These are phyloP conservation scores for Kodamaea ohmeri DNA, from an alignment of 1,139 yeast genomes.

Conservation along the genomic window DNA sequence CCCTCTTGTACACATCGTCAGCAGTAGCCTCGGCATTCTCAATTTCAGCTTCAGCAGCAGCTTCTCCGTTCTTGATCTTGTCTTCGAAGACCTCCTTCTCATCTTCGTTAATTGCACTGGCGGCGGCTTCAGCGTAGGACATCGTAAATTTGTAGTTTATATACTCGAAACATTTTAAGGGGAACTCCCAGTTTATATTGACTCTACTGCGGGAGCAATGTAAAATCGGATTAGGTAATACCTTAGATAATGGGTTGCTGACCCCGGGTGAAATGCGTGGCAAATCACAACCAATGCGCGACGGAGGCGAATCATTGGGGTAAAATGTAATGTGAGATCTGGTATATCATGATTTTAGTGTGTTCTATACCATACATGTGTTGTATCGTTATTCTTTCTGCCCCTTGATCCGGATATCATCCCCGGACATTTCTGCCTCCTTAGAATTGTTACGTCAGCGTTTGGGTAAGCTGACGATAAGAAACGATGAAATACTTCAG, in stretches of 20 bases:
- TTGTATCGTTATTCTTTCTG: no score
- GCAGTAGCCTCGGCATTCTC: conserved; percentile 12
- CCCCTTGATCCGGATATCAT: no score
- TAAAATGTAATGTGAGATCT: no score
- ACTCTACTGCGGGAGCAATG: conserved; percentile 2
- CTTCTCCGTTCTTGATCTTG: conserved; percentile 14
- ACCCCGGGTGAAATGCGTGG: not conserved
- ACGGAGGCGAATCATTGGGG: not conserved
- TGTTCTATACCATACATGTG: no score
- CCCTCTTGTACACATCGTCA: conserved; percentile 19
- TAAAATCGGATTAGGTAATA: not conserved
- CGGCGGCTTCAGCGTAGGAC: conserved; percentile 41
- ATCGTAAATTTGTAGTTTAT: conserved; percentile 7
- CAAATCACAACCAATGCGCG: not conserved
- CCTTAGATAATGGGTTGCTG: not conserved
- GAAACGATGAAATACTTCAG: no score
- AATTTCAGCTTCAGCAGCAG: conserved; percentile 5
- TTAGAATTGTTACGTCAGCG: no score
- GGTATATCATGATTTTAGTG: no score
- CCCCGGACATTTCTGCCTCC: no score
- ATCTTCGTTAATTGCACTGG: conserved; percentile 8
- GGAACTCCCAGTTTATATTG: conserved; percentile 3
- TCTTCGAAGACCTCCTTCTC: conserved; percentile 19
- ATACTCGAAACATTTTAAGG: conserved; percentile 2
- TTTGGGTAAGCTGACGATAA: no score